These are phyloP conservation scores for Lineolata rhizophorae DNA, from an alignment of 495 filamentous ascomycete species.

Conservation along the genomic window DNA sequence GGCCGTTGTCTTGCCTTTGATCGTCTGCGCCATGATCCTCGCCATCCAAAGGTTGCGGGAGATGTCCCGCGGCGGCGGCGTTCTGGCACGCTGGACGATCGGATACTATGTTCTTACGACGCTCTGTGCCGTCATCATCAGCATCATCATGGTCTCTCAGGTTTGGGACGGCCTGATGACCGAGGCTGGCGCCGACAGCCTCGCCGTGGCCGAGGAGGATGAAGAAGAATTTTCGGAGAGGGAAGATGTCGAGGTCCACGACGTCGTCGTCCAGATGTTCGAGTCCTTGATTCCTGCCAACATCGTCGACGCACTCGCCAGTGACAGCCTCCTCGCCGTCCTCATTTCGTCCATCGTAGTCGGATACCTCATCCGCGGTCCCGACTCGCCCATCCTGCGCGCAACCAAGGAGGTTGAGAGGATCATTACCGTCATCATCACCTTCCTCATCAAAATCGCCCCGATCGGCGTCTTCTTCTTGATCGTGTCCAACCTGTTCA, in stretches of 20 bases:
- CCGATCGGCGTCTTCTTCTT: conserved; percentile 19
- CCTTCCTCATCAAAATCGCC: conserved; percentile 15
- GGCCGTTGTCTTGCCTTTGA: conserved; percentile 15
- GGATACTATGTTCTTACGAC: conserved; percentile 15
- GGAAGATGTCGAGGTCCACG: conserved; percentile 6
- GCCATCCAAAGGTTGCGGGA: conserved; percentile 11
- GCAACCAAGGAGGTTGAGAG: conserved; percentile 11
- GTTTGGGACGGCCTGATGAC: conserved; percentile 14
- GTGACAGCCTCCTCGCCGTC: conserved; percentile 10
- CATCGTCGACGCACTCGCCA: conserved; percentile 13
- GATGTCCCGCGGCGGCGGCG: conserved; percentile 11
- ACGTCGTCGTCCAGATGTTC: conserved; percentile 15
- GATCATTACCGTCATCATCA: conserved; percentile 16
- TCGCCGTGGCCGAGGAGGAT: conserved; percentile 4
- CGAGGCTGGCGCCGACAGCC: conserved; percentile 2
- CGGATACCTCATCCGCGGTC: conserved; percentile 2
- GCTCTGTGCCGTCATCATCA: conserved; percentile 13
- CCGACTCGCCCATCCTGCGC: conserved; percentile 3
- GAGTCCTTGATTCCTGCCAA: conserved; percentile 16
- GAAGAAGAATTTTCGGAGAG: conserved; percentile 5
- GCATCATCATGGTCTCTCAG: conserved; percentile 10
- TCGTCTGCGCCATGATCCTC: conserved; percentile 15
- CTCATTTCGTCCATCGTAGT: conserved; percentile 8
- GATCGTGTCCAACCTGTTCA: conserved; percentile 16
- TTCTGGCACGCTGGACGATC: conserved; percentile 12